Conservation (phyloP, 495 filamentous ascomycete species). For the Paragyromitra xinjiangensis region DNA sequence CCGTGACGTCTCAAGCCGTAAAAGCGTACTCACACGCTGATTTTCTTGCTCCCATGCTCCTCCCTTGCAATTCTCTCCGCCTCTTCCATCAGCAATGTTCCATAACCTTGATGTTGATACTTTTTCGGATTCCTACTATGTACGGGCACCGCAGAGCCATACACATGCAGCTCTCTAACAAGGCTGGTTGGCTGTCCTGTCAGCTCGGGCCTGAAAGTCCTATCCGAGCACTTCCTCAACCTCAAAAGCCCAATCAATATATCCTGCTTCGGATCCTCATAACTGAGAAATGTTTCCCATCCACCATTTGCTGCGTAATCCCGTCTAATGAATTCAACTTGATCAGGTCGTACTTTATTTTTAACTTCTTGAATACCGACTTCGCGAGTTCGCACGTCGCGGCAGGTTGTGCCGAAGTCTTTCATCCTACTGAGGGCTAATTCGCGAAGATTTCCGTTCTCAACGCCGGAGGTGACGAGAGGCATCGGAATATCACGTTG, state of each 20-base stretch:
- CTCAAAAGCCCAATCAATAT: slow-evolving; percentile 93
- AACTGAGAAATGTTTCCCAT: slow-evolving; percentile 98
- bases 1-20: no score
- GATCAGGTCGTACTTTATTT: slow-evolving; percentile 94
- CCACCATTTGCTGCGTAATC: slow-evolving; percentile 95
- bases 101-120: slow-evolving; percentile 98
- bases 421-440: slow-evolving; percentile 95
- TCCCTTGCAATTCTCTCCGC: slow-evolving; percentile 92
- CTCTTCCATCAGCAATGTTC: slow-evolving; percentile 96
- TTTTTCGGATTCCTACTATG: slow-evolving; percentile 92
- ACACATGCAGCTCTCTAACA: slow-evolving; percentile 94
- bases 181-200: slow-evolving; percentile 86
- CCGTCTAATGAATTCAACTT: slow-evolving; percentile 94
- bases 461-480: slow-evolving; percentile 92
- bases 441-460: slow-evolving; percentile 96
- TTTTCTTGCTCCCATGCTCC: slow-evolving; percentile 92
- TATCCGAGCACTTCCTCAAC: slow-evolving; percentile 85
- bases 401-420: slow-evolving; percentile 95
- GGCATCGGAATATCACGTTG: slow-evolving; percentile 99
- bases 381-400: slow-evolving; percentile 96
- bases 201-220: slow-evolving; percentile 89
- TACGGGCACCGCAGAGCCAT: slow-evolving; percentile 92
- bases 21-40: slow-evolving; percentile 69
- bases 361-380: slow-evolving; percentile 99
- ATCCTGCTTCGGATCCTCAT: slow-evolving; percentile 98